Percentiles rank a stretch among this genome's conserved stretches.
These are phyloP conservation scores for Eucalyptus lansdowneana DNA, from an alignment of 345 rosid genomes.

Conservation along the genomic window DNA sequence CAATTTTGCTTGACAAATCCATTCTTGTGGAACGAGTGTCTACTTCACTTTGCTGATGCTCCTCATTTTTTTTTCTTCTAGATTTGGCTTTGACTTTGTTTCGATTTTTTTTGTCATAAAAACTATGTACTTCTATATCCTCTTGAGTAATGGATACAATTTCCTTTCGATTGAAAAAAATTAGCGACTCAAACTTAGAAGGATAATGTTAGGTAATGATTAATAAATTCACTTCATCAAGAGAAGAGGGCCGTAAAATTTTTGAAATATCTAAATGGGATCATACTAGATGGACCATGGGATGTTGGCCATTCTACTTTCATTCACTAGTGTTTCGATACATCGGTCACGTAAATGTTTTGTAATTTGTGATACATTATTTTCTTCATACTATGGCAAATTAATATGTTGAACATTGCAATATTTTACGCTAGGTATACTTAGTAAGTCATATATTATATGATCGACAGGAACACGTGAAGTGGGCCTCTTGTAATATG, in stretches of 20 bases:
- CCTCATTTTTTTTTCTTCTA: too few relatives aligned
- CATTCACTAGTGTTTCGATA: not conserved
- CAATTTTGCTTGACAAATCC: too few relatives aligned
- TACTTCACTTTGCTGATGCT: too few relatives aligned
- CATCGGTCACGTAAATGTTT: not conserved
- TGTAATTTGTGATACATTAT: not conserved
- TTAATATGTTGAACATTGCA: not conserved
- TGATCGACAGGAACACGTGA: not conserved
- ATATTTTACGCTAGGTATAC: not conserved
- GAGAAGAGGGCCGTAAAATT: not conserved
- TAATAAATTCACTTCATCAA: not conserved
- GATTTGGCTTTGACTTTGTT: too few relatives aligned
- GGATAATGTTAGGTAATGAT: not conserved
- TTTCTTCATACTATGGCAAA: not conserved
- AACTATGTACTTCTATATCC: too few relatives aligned
- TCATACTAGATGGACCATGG: not conserved
- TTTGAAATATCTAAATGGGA: not conserved
- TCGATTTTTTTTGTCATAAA: too few relatives aligned
- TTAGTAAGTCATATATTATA: not conserved
- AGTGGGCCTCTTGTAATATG: not conserved
- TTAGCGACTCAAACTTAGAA: not conserved
- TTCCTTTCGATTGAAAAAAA: too few relatives aligned
- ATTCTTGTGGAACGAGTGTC: too few relatives aligned
- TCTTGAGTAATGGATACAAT: too few relatives aligned
- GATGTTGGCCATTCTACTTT: not conserved